Evolutionary conservation across 495 filamentous ascomycete genomes (phyloP), one percentile per base, ranked within the genome.

Genomic region (Penicillium egyptiacum): DNA sequence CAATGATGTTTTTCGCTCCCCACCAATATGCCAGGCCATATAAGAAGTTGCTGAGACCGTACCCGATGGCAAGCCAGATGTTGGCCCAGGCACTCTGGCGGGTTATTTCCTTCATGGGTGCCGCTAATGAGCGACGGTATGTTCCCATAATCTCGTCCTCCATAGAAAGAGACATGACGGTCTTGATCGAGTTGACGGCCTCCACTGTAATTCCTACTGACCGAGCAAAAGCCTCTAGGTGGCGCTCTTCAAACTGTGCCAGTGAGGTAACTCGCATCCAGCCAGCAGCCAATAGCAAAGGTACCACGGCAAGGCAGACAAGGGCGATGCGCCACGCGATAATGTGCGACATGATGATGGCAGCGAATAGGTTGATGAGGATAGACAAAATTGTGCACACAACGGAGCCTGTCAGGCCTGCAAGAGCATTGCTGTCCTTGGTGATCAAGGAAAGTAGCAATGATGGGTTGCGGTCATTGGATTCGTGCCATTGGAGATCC

Each of bases 11-110:
- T 46, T 79, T 81, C 2, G 82, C 73, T n/a, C 86, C 86, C 79
- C 86, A 89, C 81, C 84, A 88, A 63, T 87, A 88, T 5, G 85
- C 85, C 17, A 89, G 69, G 0, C 84, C 85, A 58, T 86, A 83
- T 14, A 87, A 77, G 11, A 81, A 68, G 54, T 82, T 75, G 17
- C 78, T 75, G 10, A 81, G 61, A 62, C 76, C 79, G 50, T 83
- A 80, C 16, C 79, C 78, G 20, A 81, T 71, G 4, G 81, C 80
- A 47, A 81, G 81, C 73, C 80, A 82, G 26, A 79, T 52, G 76
- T 74, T 54, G 74, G 76, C 12, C 79, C 26, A 46, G 75, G 81
- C 10, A 78, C 76, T 37, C 64, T 60, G 9, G 76, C 66, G 26
- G 76, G 48, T 50, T 16, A 50, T 81, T 46, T 82, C 82, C 56